A percentile compares a stretch with the other conserved stretches of the same genome.
Evolutionary conservation across 202 grass and related monocot species (phyloP).

Genomic region (Panicum hallii): DNA sequence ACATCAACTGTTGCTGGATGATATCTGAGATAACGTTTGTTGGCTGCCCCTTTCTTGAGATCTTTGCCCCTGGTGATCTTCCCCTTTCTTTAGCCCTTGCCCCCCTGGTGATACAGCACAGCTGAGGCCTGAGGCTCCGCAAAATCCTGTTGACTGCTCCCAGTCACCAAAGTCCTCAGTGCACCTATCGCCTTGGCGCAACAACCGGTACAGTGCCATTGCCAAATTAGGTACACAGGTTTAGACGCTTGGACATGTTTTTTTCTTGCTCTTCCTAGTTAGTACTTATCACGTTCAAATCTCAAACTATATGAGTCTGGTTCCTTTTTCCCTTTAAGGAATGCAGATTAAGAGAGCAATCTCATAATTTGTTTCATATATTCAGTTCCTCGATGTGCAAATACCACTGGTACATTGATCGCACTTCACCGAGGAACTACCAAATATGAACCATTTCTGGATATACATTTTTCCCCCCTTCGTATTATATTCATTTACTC

Average conservation of each 20-base stretch:
- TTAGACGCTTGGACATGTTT: neutral
- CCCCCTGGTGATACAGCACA: neutral
- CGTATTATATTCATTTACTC: neutral
- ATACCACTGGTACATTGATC: neutral
- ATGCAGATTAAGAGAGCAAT: neutral
- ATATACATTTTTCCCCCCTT: neutral
- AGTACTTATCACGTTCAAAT: neutral
- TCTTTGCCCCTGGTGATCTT: neutral
- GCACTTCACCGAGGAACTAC: neutral
- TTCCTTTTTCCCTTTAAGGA: neutral
- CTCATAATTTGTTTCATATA: neutral
- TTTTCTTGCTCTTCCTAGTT: neutral
- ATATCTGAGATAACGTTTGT: neutral
- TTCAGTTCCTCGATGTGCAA: neutral
- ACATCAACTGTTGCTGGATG: neutral
- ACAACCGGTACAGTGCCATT: neutral
- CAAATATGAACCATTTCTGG: neutral
- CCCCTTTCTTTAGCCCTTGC: neutral
- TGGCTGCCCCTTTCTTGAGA: neutral
- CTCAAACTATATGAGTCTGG: neutral
- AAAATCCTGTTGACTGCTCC: neutral
- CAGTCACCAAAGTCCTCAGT: neutral
- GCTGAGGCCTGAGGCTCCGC: neutral
- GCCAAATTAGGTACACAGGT: neutral
- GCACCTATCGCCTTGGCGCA: neutral